A percentile compares a stretch with the other conserved stretches of the same genome.
phyloP scores from a whole-genome alignment of 2,329 filamentous ascomycete species.

The Ceratocystis diversiconidia region DNA sequence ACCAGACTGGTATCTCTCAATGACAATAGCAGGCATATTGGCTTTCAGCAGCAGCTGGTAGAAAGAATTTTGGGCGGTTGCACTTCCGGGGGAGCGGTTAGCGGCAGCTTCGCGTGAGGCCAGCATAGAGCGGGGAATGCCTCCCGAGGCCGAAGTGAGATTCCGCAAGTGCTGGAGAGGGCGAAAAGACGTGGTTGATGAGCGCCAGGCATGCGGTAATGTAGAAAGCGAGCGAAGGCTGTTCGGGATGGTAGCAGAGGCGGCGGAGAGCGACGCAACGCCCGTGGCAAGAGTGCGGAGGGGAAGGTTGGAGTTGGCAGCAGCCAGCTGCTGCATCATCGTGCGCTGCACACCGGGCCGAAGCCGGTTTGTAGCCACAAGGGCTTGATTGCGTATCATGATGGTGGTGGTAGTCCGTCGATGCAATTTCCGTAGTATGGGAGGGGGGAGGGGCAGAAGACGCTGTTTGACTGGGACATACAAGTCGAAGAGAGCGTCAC shows the following conservation, averaged over 20 bases:
- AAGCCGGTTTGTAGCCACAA: constrained; percentile 15
- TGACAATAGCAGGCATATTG: constrained; percentile 83
- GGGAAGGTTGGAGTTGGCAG: constrained; percentile 11
- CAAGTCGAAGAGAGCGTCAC: too few relatives aligned
- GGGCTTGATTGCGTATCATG: constrained; percentile 17
- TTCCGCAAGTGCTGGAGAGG: constrained; percentile 12
- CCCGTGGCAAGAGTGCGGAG: constrained; percentile 9
- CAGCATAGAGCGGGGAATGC: constrained; percentile 50
- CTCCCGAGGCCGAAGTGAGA: constrained; percentile 27
- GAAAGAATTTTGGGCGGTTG: constrained; percentile 81
- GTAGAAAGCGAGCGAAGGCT: constrained; percentile 18
- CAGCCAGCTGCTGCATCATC: constrained; percentile 15
- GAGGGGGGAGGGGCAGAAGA: neutral
- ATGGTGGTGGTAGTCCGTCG: neutral
- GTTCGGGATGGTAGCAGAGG: constrained; percentile 21
- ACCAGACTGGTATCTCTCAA: constrained; percentile 78
- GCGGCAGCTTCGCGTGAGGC: constrained; percentile 81
- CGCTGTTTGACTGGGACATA: neutral
- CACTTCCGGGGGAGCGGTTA: constrained; percentile 80
- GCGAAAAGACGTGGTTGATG: neutral
- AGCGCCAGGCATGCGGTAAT: constrained; percentile 8
- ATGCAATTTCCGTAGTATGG: neutral
- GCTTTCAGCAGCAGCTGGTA: constrained; percentile 83
- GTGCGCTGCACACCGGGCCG: constrained; percentile 14
- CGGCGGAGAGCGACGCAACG: constrained; percentile 8